phyloP scores from a whole-genome alignment of 176 grass and related monocot species.

The Phragmites australis region DNA sequence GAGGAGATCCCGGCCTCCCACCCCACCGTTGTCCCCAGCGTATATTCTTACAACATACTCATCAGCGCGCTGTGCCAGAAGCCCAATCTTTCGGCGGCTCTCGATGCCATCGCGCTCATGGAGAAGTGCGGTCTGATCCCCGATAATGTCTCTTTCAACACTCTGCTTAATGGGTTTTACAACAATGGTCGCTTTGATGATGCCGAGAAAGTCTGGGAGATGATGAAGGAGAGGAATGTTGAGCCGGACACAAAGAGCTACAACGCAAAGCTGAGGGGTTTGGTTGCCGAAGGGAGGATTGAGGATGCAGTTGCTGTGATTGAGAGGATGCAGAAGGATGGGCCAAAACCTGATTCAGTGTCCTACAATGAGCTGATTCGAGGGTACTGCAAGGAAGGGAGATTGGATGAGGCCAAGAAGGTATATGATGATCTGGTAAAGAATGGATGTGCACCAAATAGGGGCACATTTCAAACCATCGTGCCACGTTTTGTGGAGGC shows the following conservation, averaged over 20 bases:
- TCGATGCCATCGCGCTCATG: conserved; percentile 49
- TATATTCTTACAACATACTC: conserved; percentile 63
- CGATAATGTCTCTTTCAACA: conserved; percentile 46
- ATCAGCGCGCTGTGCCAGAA: conserved; percentile 41
- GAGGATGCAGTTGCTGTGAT: conserved; percentile 48
- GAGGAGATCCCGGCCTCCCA: conserved; percentile 43
- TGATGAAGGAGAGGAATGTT: conserved; percentile 63
- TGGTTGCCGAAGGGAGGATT: conserved; percentile 39
- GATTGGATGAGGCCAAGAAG: conserved; percentile 51
- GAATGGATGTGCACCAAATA: conserved; percentile 45
- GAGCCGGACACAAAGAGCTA: conserved; percentile 40
- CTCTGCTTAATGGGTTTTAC: conserved; percentile 53
- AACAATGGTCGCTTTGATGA: conserved; percentile 15
- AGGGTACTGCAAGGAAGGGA: conserved; percentile 49
- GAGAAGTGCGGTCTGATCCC: conserved; percentile 46
- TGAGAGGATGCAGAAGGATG: conserved; percentile 45
- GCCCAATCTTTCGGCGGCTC: conserved; percentile 45
- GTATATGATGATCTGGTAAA: conserved; percentile 53
- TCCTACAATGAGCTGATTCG: conserved; percentile 66
- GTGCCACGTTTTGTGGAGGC: conserved; percentile 42
- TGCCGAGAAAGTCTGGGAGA: conserved; percentile 45
- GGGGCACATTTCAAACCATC: conserved; percentile 52
- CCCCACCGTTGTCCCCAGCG: conserved; percentile 36
- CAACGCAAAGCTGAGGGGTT: conserved; percentile 58
- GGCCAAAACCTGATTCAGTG: conserved; percentile 51